A percentile compares a stretch with the other conserved stretches of the same genome.
Evolutionary conservation across 1,284 basidiomycete species (phyloP).

Genomic region (Hemileia vastatrix): DNA sequence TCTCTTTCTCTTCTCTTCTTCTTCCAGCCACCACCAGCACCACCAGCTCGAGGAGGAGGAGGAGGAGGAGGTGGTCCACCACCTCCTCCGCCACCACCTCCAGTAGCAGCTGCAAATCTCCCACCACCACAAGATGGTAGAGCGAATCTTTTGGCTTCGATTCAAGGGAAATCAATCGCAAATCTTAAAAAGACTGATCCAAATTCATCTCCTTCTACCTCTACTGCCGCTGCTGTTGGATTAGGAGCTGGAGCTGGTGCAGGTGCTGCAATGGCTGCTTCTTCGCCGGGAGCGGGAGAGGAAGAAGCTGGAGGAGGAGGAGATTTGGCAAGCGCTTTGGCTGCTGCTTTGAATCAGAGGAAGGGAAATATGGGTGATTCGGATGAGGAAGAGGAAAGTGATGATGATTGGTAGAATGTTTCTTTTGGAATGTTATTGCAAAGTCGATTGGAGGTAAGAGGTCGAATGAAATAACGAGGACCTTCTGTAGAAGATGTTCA

Average conservation of each 20-base stretch:
- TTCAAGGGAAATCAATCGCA: conserved; percentile 62
- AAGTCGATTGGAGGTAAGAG: too few relatives aligned
- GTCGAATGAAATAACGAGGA: too few relatives aligned
- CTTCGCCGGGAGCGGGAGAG: too few relatives aligned
- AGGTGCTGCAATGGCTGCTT: conserved; percentile 23
- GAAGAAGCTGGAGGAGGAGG: conserved; percentile 46
- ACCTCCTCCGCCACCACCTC: conserved; percentile 36
- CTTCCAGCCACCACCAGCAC: conserved; percentile 34
- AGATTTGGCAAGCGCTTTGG: conserved; percentile 58
- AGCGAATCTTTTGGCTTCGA: conserved; percentile 56
- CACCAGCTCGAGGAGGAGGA: conserved; percentile 18
- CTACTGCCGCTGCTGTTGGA: conserved; percentile 47
- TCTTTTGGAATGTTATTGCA: too few relatives aligned
- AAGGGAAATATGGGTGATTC: conserved; percentile 82
- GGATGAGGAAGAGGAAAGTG: conserved; percentile 80
- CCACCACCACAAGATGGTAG: conserved; percentile 34
- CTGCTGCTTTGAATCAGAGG: conserved; percentile 59
- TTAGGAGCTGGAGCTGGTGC: conserved; percentile 35
- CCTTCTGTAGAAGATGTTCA: too few relatives aligned
- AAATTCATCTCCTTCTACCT: conserved; percentile 28
- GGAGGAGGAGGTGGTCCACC: conserved; percentile 14
- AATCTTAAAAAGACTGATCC: conserved; percentile 60
- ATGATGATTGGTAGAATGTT: conserved; percentile 83
- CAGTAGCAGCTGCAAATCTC: conserved; percentile 22
- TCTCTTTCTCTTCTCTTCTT: conserved; percentile 18